A percentile compares a stretch with the other conserved stretches of the same genome.
phyloP scores from a whole-genome alignment of 2,329 filamentous ascomycete genomes.

The Chalaropsis thielavioides region DNA sequence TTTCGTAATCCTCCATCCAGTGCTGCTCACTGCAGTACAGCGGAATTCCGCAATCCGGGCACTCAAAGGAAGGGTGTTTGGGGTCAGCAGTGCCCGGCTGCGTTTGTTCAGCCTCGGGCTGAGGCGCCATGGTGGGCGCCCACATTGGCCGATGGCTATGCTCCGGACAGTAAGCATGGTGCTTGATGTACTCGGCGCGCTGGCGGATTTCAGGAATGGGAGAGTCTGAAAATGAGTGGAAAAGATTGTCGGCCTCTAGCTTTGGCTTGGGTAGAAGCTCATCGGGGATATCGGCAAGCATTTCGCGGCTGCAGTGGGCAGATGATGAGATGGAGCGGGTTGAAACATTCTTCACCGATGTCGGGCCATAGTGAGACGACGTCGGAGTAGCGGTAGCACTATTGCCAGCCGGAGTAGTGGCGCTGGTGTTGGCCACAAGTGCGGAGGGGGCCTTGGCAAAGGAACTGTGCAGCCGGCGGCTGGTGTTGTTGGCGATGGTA shows the following conservation, averaged over 20 bases:
- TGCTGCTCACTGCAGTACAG: constrained; percentile 90
- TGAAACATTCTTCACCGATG: background rate
- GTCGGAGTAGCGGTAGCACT: background rate
- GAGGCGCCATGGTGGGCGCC: constrained; percentile 47
- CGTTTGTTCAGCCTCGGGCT: constrained; percentile 47
- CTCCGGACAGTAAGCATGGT: constrained; percentile 88
- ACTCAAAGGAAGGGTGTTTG: constrained; percentile 81
- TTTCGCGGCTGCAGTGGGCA: constrained; percentile 6
- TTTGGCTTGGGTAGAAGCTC: constrained; percentile 22
- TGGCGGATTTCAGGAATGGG: constrained; percentile 77
- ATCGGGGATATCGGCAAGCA: constrained; percentile 18
- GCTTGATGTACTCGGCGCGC: constrained; percentile 78
- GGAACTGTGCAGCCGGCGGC: constrained; percentile 11
- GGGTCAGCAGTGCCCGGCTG: constrained; percentile 41
- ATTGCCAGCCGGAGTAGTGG: background rate
- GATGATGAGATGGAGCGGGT: constrained; percentile 11
- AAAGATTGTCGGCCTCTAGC: constrained; percentile 66
- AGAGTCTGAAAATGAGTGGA: constrained; percentile 81
- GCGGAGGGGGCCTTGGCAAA: background rate
- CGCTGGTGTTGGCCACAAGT: background rate
- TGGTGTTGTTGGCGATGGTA: background rate
- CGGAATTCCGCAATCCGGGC: constrained; percentile 87
- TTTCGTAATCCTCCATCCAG: constrained; percentile 91
- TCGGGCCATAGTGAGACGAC: background rate
- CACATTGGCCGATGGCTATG: constrained; percentile 69